Evolutionary conservation across 768 basidiomycete genomes (phyloP).

Genomic region (Cyathus striatus): DNA sequence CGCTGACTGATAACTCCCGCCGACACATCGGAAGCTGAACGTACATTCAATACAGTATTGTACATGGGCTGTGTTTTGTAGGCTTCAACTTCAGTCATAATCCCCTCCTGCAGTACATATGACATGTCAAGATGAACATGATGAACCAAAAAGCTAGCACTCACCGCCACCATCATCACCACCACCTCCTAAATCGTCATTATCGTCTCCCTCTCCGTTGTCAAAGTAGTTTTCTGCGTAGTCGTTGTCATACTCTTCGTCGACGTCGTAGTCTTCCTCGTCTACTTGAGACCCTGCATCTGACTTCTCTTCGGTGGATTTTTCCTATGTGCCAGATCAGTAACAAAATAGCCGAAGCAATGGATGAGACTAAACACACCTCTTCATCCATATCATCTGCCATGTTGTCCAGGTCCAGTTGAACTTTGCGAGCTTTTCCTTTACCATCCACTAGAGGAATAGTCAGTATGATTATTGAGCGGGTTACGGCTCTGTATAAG

Average conservation of each 20-base stretch:
- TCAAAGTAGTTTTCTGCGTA: slow-evolving; percentile 91
- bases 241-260: slow-evolving; percentile 90
- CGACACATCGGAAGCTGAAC: no score
- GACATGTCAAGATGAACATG: no score
- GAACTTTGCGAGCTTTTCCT: slow-evolving; percentile 22
- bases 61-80: no score
- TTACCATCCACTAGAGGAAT: slow-evolving; percentile 10
- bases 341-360: neutral
- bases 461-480: neutral
- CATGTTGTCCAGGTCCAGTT: slow-evolving; percentile 63
- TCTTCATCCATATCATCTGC: slow-evolving; percentile 60
- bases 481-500: slow-evolving; percentile 1
- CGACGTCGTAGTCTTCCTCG: slow-evolving; percentile 78
- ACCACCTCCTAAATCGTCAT: slow-evolving; percentile 71
- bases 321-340: slow-evolving; percentile 38
- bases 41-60: no score
- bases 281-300: slow-evolving; percentile 60
- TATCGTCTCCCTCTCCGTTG: slow-evolving; percentile 79
- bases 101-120: no score
- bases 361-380: slow-evolving; percentile 21
- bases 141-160: slow-evolving; percentile 31
- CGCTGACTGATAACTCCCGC: no score
- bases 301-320: slow-evolving; percentile 66
- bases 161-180: slow-evolving; percentile 67
- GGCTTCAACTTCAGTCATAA: no score